Base-by-base conservation (phyloP, 1,284 basidiomycete species). In the Amylostereum areolatum region DNA sequence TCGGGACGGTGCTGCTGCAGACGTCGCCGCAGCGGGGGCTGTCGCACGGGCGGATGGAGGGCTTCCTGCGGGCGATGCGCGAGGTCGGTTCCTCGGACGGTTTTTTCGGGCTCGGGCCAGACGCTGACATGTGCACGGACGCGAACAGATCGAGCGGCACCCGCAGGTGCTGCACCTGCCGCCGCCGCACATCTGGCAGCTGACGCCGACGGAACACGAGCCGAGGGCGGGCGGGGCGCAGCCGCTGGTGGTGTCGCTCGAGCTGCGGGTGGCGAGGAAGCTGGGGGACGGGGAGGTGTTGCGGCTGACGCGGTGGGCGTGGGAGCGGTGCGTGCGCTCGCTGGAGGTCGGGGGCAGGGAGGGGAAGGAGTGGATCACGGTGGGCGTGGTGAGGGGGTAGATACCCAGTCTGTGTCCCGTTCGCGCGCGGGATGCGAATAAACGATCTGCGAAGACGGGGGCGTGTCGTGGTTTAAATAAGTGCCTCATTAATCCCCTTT, bases 161-260 rank as follows among this genome's bases (percentile, higher is more conserved):
- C 85, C 86, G 0, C 77, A 84, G 53, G 85, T 94, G 24, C 61
- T 86, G 0, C 85, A 89, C 57, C 75, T 92, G 7, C 85, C 87
- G 1, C 80, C 85, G 8, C 89, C 89, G 1, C 89, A 92, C 57
- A 80, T 93, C 46, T 94, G 91, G 91, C 89, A 92, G 59, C 75
- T 92, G 40, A 78, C 81, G 12, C 85, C 85, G 42, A 60, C 59
- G 52, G 59, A 57, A 52, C 55, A 51, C 57, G 61, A 51, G 56
- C 54, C 52, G 8, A 29, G 41, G n/a, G 18, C 41, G 24, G 30
- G 24, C 6, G 24, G 24, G 27, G 24, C 65, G 24, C 74, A 77
- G 47, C 67, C 72, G 35, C 68, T 95, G 39, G 81, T 96, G n/a
- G 83, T 91, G 25, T 92, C 91, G 24, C 68, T 96, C 31, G 82